Percentiles rank a stretch among this genome's conserved stretches.
phyloP scores from a whole-genome alignment of 2,329 filamentous ascomycete genomes.

The Atkinsonella hypoxylon region DNA sequence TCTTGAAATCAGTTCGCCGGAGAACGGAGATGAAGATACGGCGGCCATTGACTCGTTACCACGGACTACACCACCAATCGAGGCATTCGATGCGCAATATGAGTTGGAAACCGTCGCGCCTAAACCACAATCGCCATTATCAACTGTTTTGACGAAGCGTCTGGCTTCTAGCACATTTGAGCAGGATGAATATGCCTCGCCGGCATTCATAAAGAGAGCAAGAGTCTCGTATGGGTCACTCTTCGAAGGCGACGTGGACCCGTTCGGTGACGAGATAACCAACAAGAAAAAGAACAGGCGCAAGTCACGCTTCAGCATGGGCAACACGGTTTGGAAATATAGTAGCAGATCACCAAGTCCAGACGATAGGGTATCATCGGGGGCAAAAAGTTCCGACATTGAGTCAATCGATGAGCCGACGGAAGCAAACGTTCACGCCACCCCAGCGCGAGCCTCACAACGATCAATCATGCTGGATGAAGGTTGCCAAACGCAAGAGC shows the following conservation, averaged over 20 bases:
- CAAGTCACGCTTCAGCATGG: conserved; percentile 54
- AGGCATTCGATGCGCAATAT: background rate
- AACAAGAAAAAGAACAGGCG: conserved; percentile 37
- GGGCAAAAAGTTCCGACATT: conserved; percentile 13
- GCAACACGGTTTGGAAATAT: conserved; percentile 63
- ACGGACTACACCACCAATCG: background rate
- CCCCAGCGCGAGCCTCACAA: background rate
- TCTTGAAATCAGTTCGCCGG: conserved; percentile 37
- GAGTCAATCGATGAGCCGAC: conserved; percentile 7
- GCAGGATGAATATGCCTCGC: conserved; percentile 55
- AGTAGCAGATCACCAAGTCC: conserved; percentile 60
- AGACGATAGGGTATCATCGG: conserved; percentile 30
- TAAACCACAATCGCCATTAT: conserved; percentile 1
- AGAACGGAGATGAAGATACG: conserved; percentile 9
- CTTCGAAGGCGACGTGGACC: conserved; percentile 51
- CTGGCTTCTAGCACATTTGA: conserved; percentile 23
- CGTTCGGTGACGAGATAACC: conserved; percentile 51
- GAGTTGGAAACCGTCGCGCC: conserved; percentile 3
- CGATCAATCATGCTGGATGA: conserved; percentile 23
- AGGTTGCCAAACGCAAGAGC: conserved; percentile 22
- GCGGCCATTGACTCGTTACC: background rate
- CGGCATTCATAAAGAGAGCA: conserved; percentile 65
- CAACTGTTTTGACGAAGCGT: conserved; percentile 20
- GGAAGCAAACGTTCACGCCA: background rate
- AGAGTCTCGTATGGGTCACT: conserved; percentile 57